Evolutionary conservation across 345 rosid genomes (phyloP), one percentile per base, ranked within the genome.

Genomic region (Bretschneidera sinensis): DNA sequence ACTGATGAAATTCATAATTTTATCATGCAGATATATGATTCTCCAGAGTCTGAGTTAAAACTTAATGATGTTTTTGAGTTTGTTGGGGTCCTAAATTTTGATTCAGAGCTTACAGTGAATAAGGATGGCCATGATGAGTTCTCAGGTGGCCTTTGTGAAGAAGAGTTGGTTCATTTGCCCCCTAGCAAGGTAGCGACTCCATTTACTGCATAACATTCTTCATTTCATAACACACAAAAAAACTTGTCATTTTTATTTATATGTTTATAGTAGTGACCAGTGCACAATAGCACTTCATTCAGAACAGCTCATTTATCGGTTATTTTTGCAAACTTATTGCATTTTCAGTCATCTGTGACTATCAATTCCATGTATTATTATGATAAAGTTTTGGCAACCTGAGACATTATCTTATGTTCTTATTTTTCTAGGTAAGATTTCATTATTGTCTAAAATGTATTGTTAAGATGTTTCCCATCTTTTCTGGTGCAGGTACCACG

Each of bases 31-130:
- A 72, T 94, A 50, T 94, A 94, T 68, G 90, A 90, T 76, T 67
- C 83, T 65, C 85, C 83, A 22, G 95, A 88, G 74, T 79, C 86
- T 21, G 97, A 88, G 17, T 57, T 88, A 73, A 90, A 88, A 76
- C 83, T 90, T 65, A 94, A 94, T 51, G 97, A 94, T 33, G 85
- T 88, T 64, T 79, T 87, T 65, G 99, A 94, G 76, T 94, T 94
- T 64, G 51, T 88, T 59, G 97, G 97, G 47, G 85, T 90, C 65
- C 71, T 90, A 52, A 78, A 89, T 48, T 75, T 80, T 35, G 89
- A 86, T 72, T 66, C 83, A n/a, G 82, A 74, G 24, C 52, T 50
- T 56, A 34, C 54, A 59, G 64, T 51, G 51, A 85, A 73, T 64
- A 64, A 70, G 55, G 77, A 70, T 65, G 76, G 72, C 21, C 35